Base-by-base conservation (phyloP, 2,329 filamentous ascomycete genomes). In the Botrytis tulipae region DNA sequence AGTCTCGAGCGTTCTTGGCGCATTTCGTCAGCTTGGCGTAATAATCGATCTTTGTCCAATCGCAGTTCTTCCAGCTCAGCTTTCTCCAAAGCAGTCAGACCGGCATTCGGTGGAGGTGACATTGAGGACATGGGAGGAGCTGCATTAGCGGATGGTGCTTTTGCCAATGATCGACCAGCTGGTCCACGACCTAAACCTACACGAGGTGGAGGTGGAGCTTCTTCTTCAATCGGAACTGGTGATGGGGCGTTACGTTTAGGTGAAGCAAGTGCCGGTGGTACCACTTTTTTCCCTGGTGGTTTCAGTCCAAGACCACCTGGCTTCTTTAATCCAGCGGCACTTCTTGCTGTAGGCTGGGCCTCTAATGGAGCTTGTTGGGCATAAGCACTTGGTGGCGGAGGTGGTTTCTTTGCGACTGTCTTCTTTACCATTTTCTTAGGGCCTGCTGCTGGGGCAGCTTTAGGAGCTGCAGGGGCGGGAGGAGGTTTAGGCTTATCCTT, bases 51-150 rank as follows among this genome's bases (percentile, higher is more conserved):
- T 78, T 95, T 95, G 75, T 97, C 91, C 20, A 90, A 86, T 54
- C 95, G 92, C 20, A 98, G 87, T 80, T 97, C 95, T 76, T 97
- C 94, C 2, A 99, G 85, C 82, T 99, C 95, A n/a, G 94, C 93
- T 61, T 93, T 90, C 80, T 99, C 96, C n/a, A 93, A 87, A 14
- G 92, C 88, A 32, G 91, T 89, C 66, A 97, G 86, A 0, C 92
- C 92, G 57, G 89, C 90, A 6, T 87, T 83, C 16, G 87, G 87
- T 3, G 90, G 84, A 0, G 91, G 87, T 1, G 90, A 89, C 51
- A 86, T 84, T 1, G 88, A 85, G 18, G 85, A 82, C 35, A 86
- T 83, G 8, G 84, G 82, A 2, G 88, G 84, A 22, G 87, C 85
- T 25, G 85, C 81, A 22, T 84, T 82, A 32, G 87, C 83, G 22